A percentile compares a stretch with the other conserved stretches of the same genome.
phyloP scores from a whole-genome alignment of 164 flowering plant species.

The Stephania yunnanensis region DNA sequence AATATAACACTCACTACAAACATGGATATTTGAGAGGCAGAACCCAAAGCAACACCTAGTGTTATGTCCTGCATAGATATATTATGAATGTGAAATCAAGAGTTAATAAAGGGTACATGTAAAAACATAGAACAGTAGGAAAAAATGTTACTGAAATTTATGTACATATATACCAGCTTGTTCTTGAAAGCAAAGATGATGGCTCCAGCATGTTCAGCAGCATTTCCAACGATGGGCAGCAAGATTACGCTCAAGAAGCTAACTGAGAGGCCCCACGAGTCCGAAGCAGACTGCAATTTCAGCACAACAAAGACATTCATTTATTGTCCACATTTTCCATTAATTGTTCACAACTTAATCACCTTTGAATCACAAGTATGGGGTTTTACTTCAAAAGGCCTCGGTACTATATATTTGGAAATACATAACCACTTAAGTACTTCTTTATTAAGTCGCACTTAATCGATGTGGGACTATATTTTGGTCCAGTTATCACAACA shows the following conservation, averaged over 20 bases:
- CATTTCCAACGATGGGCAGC: constrained; percentile 93
- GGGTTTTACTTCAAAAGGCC: no score
- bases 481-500: no score
- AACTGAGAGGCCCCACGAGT: constrained; percentile 79
- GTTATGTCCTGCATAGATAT: constrained; percentile 65
- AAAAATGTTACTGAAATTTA: background rate
- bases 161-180: constrained; percentile 62
- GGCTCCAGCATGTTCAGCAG: constrained; percentile 96
- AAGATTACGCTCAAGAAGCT: constrained; percentile 84
- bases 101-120: background rate
- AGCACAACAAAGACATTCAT: background rate
- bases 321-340: background rate
- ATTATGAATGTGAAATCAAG: background rate
- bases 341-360: background rate
- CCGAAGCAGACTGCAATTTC: constrained; percentile 55
- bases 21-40: constrained; percentile 86
- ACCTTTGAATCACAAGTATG: no score
- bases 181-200: constrained; percentile 85
- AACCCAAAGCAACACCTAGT: constrained; percentile 86
- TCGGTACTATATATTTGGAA: no score
- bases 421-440: no score
- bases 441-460: no score
- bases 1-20: constrained; percentile 59
- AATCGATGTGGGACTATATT: no score
- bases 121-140: background rate